Conservation (phyloP, 352 stramenopile species). For the Globisporangium splendens region DNA sequence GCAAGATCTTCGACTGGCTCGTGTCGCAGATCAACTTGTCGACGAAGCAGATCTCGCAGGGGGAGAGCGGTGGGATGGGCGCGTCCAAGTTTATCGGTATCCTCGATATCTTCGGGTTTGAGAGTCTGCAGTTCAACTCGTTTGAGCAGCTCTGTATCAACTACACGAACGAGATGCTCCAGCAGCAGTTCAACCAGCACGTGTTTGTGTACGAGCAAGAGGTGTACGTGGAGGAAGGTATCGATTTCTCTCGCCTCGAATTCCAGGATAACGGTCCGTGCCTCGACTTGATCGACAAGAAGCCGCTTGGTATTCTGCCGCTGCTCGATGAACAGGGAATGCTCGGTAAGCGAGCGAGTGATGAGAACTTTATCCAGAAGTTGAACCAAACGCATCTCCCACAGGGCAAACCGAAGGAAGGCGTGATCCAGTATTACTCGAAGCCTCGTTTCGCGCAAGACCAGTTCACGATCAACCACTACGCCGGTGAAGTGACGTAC, state of each 20-base stretch:
- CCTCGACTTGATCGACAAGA: constrained; percentile 92
- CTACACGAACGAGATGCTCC: constrained; percentile 95
- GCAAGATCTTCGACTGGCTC: constrained; percentile 96
- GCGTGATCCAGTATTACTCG: constrained; percentile 78
- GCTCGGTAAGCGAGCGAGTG: constrained; percentile 85
- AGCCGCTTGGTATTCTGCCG: constrained; percentile 88
- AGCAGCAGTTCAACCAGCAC: constrained; percentile 95
- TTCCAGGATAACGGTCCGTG: constrained; percentile 94
- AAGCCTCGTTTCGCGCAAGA: constrained; percentile 87
- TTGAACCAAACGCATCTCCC: constrained; percentile 86
- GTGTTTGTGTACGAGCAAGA: constrained; percentile 97
- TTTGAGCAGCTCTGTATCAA: constrained; percentile 97
- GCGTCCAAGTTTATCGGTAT: constrained; percentile 91
- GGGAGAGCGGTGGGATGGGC: constrained; percentile 9
- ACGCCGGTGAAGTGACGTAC: constrained; percentile 96
- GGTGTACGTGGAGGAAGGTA: constrained; percentile 96
- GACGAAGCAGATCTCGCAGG: constrained; percentile 64
- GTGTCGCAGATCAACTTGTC: constrained; percentile 92
- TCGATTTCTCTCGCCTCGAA: constrained; percentile 88
- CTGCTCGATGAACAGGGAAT: constrained; percentile 97
- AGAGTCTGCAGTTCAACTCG: constrained; percentile 91
- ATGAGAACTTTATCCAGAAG: constrained; percentile 92
- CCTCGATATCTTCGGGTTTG: constrained; percentile 97
- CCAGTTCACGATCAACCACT: constrained; percentile 97
- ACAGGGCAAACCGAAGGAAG: constrained; percentile 74